Base-by-base conservation (phyloP, 2,329 filamentous ascomycete species). In the Trichoderma asperellum region DNA sequence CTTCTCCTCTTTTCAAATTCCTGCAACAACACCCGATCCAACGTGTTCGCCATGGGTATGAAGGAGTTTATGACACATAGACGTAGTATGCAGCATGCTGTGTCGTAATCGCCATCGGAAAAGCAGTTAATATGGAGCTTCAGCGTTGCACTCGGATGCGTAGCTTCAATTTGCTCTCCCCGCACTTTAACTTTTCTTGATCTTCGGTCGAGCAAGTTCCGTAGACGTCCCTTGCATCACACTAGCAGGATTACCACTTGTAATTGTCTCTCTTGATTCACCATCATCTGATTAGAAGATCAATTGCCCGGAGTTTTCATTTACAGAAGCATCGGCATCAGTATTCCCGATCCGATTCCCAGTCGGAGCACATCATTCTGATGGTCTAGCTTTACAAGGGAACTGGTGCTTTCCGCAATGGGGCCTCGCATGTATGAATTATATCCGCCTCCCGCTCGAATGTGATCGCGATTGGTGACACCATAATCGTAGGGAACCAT, bases 381-480 rank as follows among this genome's bases (percentile, higher is more conserved):
- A 12, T n/a, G 6, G 16, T 24, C 55, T 59, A 59, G 29, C 63
- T 52, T 10, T 14, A 59, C 64, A 6, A 6, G 29, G 64, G n/a
- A 67, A 29, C 55, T 37, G 14, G 18, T 52, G n/a, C 14, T 34
- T 37, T 35, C 55, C 55, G 27, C 29, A 29, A 59, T 52, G 64
- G 64, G 55, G 40, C 55, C 40, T 37, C 24, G 47, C 43, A 34
- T 37, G 52, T 52, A 65, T 21, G 27, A 57, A 6, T 32, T 43
- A n/a, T 21, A 47, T 21, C 34, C 24, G 11, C 24, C 27, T 40
- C n/a, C 27, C n/a, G 37, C 18, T 21, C 40, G 8, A 14, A 18
- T 35, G 49, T 11, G 14, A 59, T 56, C 55, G 37, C 64, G 27
- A 67, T 59, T 59, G 64, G 64, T 59, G 64, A 67, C 55, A 59